phyloP scores from a whole-genome alignment of 352 stramenopile species.

The Thalassiosira hispida region DNA sequence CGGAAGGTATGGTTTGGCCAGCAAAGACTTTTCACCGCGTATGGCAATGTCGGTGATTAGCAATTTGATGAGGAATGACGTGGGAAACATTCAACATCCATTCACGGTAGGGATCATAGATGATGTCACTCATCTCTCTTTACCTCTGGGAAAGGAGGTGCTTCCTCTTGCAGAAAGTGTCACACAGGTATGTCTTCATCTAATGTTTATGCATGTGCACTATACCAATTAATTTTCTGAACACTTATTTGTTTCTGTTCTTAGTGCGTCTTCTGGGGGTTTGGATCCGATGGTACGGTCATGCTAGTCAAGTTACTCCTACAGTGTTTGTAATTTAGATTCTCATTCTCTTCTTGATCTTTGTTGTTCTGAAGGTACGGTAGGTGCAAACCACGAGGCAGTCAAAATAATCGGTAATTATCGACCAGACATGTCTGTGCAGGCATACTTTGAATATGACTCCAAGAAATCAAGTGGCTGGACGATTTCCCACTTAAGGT shows the following conservation, averaged over 20 bases:
- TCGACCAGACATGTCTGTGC: conserved; percentile 65
- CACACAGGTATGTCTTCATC: too few relatives aligned
- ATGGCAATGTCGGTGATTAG: conserved; percentile 86
- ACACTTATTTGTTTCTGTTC: too few relatives aligned
- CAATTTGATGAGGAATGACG: conserved; percentile 67
- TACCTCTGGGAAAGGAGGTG: conserved; percentile 72
- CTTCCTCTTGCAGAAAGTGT: conserved; percentile 75
- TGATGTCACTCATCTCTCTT: conserved; percentile 76
- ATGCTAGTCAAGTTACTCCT: conserved; percentile 20
- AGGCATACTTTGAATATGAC: conserved; percentile 84
- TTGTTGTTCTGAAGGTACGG: conserved; percentile 62
- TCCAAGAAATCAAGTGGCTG: conserved; percentile 79
- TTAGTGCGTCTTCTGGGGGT: conserved; percentile 91
- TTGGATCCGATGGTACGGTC: conserved; percentile 79
- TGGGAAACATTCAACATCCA: conserved; percentile 58
- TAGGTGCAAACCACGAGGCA: conserved; percentile 76
- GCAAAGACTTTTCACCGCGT: conserved; percentile 87
- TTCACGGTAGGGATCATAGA: conserved; percentile 90
- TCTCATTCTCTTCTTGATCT: conserved; percentile 15
- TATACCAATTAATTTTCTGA: too few relatives aligned
- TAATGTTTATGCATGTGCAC: too few relatives aligned
- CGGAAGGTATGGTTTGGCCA: conserved; percentile 84
- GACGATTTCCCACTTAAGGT: conserved; percentile 78
- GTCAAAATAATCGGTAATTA: conserved; percentile 80
- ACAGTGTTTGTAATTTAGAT: too few relatives aligned